Evolutionary conservation across 306 rosid species (phyloP).

Genomic region (Phaseolus lunatus): DNA sequence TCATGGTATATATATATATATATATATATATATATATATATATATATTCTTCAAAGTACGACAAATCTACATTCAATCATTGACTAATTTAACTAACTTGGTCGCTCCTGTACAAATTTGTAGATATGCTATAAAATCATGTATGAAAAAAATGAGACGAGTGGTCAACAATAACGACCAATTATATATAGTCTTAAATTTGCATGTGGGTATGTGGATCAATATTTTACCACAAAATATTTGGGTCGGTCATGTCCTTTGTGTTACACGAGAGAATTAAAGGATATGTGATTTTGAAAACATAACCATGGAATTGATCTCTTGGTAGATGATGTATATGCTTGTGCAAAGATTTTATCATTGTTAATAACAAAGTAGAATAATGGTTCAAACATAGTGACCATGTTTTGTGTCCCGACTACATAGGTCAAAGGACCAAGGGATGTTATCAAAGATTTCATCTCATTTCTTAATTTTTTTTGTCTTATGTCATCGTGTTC

Average conservation of each 20-base stretch:
- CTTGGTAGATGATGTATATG: conserved; percentile 42
- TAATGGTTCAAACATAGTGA: conserved; percentile 11
- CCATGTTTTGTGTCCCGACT: conserved; percentile 34
- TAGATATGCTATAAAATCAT: neutral
- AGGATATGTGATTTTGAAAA: neutral
- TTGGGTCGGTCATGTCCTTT: conserved; percentile 1
- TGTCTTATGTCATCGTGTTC: conserved; percentile 35
- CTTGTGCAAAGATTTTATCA: conserved; percentile 37
- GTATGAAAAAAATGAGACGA: neutral
- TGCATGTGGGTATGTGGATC: neutral
- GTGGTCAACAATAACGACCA: conserved; percentile 8
- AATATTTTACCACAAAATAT: neutral
- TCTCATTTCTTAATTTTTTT: conserved; percentile 52
- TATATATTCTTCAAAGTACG: neutral
- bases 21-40: too few species aligned
- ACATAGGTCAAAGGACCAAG: conserved; percentile 44
- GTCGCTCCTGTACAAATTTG: neutral
- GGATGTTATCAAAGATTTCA: conserved; percentile 52
- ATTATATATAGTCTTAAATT: neutral
- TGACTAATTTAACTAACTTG: neutral
- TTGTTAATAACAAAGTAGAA: neutral
- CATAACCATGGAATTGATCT: conserved; percentile 13
- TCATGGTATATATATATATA: too few species aligned
- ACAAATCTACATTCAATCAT: conserved; percentile 6
- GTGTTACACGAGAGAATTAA: conserved; percentile 36